Conservation (phyloP, 169 alveolate genomes). For the Babesia gibsoni region DNA sequence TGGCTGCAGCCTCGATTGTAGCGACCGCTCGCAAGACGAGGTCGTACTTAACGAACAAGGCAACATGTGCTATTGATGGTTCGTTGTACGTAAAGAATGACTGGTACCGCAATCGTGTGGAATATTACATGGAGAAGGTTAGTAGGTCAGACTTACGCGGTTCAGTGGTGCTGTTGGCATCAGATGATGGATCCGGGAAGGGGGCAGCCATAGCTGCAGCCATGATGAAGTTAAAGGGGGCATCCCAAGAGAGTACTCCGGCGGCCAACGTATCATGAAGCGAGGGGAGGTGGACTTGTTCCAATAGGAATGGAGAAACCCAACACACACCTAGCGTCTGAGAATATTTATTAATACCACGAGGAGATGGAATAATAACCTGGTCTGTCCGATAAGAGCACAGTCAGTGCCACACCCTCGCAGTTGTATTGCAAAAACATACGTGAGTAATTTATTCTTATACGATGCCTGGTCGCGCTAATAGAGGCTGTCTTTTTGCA, state of each 20-base stretch:
- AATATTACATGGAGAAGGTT: slow-evolving; percentile 65
- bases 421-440: neutral
- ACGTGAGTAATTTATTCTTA: neutral
- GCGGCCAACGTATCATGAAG: no score
- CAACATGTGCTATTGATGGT: slow-evolving; percentile 81
- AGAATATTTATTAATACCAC: no score
- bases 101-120: slow-evolving; percentile 75
- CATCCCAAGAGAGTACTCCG: no score
- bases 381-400: no score
- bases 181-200: slow-evolving; percentile 87
- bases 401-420: neutral
- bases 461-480: slow-evolving; percentile 61
- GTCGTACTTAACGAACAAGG: slow-evolving; percentile 66
- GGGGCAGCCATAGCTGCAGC: slow-evolving; percentile 90
- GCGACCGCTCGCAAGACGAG: slow-evolving; percentile 77
- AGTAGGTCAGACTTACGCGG: slow-evolving; percentile 68
- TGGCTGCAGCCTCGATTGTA: slow-evolving; percentile 80
- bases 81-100: slow-evolving; percentile 80
- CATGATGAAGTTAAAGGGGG: no score
- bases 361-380: no score
- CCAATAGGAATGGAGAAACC: no score
- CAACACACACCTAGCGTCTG: no score
- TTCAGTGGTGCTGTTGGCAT: slow-evolving; percentile 65
- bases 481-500: slow-evolving; percentile 64
- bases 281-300: no score